Evolutionary conservation across 2,329 filamentous ascomycete genomes (phyloP).

Genomic region (Xylaria sp.): DNA sequence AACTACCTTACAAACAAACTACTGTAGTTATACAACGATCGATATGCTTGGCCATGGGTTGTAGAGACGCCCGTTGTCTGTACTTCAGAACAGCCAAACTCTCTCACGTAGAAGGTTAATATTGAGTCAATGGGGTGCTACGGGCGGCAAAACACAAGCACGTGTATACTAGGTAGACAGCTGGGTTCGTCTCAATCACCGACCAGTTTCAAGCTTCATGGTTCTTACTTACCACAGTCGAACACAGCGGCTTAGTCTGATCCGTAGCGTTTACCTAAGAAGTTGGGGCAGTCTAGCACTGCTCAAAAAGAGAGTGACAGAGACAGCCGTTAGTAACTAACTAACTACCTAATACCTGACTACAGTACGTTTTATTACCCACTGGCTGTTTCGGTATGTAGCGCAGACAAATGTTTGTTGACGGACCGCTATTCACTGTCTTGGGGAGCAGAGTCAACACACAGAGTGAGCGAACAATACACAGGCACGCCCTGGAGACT

Average conservation of each 20-base stretch:
- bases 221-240: neutral
- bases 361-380: too few species aligned
- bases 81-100: neutral
- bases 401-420: neutral
- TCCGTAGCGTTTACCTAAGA: neutral
- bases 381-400: neutral
- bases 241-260: neutral
- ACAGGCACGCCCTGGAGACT: neutral
- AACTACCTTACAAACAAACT: too few species aligned
- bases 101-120: neutral
- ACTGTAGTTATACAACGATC: neutral
- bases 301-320: too few species aligned
- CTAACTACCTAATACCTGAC: too few species aligned
- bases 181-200: neutral
- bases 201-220: neutral
- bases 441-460: neutral
- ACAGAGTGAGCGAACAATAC: neutral
- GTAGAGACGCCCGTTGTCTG: neutral
- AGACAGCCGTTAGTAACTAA: too few species aligned
- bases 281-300: neutral
- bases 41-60: too few species aligned
- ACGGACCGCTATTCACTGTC: neutral
- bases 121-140: too few species aligned
- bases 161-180: too few species aligned
- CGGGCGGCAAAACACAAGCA: neutral